Conservation (phyloP, 352 stramenopile genomes). For the Pythium utonaiense region DNA sequence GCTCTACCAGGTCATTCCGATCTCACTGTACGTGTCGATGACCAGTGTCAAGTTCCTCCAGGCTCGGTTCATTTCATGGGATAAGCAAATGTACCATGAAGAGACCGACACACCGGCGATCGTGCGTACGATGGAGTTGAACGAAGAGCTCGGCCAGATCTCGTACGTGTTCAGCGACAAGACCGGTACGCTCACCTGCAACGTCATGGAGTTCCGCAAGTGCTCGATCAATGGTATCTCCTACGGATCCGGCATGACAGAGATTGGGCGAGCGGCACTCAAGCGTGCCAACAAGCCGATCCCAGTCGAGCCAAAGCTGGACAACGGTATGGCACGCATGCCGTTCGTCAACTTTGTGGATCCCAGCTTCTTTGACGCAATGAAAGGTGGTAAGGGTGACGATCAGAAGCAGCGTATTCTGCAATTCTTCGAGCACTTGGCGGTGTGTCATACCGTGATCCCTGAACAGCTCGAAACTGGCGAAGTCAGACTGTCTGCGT, state of each 20-base stretch:
- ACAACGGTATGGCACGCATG: slow-evolving; percentile 45
- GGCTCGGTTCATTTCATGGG: slow-evolving; percentile 82
- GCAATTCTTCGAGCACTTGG: slow-evolving; percentile 84
- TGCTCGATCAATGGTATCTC: slow-evolving; percentile 92
- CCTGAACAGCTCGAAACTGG: slow-evolving; percentile 62
- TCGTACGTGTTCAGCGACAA: slow-evolving; percentile 87
- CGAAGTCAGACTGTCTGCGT: slow-evolving; percentile 63
- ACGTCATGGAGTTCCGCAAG: slow-evolving; percentile 97
- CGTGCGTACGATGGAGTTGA: slow-evolving; percentile 85
- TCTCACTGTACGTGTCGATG: slow-evolving; percentile 93
- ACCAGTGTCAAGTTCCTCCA: slow-evolving; percentile 89
- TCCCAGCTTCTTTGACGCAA: slow-evolving; percentile 52
- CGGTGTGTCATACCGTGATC: slow-evolving; percentile 83
- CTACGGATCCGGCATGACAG: slow-evolving; percentile 82
- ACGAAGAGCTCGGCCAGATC: slow-evolving; percentile 87
- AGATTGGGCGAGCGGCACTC: slow-evolving; percentile 69
- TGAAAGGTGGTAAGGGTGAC: slow-evolving; percentile 45
- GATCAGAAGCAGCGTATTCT: slow-evolving; percentile 50
- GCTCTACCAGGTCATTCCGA: slow-evolving; percentile 90
- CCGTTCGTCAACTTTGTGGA: slow-evolving; percentile 82
- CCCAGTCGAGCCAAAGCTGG: slow-evolving; percentile 55
- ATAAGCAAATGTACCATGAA: slow-evolving; percentile 88
- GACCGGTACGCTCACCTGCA: slow-evolving; percentile 94
- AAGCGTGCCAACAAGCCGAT: slow-evolving; percentile 59
- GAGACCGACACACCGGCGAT: slow-evolving; percentile 89